phyloP scores from a whole-genome alignment of 140 eudicot species.

The Stevia rebaudiana region DNA sequence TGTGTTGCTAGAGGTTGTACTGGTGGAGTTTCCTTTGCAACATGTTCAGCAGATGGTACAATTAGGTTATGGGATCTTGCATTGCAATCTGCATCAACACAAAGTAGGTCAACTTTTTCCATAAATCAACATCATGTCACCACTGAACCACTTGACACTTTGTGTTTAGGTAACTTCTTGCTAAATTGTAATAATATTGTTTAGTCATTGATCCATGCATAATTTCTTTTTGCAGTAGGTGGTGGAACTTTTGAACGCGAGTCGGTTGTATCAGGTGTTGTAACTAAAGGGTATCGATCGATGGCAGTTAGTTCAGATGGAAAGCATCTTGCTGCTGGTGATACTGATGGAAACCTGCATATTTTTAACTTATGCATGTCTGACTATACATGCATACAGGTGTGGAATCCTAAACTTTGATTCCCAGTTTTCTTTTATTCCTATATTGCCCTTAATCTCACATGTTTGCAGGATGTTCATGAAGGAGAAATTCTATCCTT shows the following conservation, averaged over 20 bases:
- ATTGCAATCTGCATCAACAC: slow-evolving; percentile 32
- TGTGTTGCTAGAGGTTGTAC: slow-evolving; percentile 79
- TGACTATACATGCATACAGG: slow-evolving; percentile 63
- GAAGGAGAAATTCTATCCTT: slow-evolving; percentile 56
- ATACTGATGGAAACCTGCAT: slow-evolving; percentile 68
- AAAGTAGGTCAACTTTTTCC: slow-evolving; percentile 10
- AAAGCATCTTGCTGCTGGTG: slow-evolving; percentile 77
- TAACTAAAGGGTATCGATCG: slow-evolving; percentile 54
- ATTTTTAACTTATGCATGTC: slow-evolving; percentile 51
- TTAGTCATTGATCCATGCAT: not conserved
- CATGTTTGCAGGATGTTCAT: slow-evolving; percentile 53
- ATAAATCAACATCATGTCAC: slow-evolving; percentile 18
- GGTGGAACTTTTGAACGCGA: slow-evolving; percentile 73
- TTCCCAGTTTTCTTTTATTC: not conserved
- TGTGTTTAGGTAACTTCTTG: slow-evolving; percentile 44
- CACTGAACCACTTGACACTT: slow-evolving; percentile 27
- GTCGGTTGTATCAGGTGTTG: slow-evolving; percentile 38
- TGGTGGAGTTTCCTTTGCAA: slow-evolving; percentile 72
- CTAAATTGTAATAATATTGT: not conserved
- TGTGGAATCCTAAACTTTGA: slow-evolving; percentile 6
- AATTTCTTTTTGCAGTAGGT: slow-evolving; percentile 38
- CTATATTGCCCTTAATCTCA: slow-evolving; percentile 10
- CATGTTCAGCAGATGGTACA: slow-evolving; percentile 80
- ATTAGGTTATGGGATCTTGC: slow-evolving; percentile 70
- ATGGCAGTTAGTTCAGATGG: slow-evolving; percentile 84